phyloP scores from a whole-genome alignment of 2,329 filamentous ascomycete genomes.

The Stemphylium lycopersici region DNA sequence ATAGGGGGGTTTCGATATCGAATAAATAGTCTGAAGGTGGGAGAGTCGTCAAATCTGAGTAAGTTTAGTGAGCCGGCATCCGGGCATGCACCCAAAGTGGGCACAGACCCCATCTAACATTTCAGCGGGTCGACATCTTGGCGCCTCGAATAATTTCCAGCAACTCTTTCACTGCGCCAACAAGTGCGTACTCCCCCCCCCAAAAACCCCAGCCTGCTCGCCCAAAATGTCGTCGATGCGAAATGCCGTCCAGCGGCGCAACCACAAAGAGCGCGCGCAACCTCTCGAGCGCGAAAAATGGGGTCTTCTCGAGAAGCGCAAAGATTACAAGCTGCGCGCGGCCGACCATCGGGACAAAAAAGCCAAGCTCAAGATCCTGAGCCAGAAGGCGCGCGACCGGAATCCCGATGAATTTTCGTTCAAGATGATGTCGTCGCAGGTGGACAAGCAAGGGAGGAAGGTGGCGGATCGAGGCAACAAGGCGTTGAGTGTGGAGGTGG shows the following conservation, averaged over 20 bases:
- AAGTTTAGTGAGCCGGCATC: background rate
- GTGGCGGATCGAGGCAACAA: constrained; percentile 55
- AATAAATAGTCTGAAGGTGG: too few relatives aligned
- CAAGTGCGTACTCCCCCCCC: background rate
- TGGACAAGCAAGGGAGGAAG: constrained; percentile 53
- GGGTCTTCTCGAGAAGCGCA: constrained; percentile 95
- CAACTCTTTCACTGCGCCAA: background rate
- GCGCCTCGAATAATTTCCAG: constrained; percentile 12
- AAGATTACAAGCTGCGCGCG: constrained; percentile 73
- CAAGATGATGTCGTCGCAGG: constrained; percentile 63
- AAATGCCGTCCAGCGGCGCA: constrained; percentile 68
- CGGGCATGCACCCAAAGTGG: too few relatives aligned
- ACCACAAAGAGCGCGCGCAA: constrained; percentile 90
- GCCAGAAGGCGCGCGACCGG: constrained; percentile 64
- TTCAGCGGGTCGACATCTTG: constrained; percentile 6
- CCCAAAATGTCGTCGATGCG: constrained; percentile 42
- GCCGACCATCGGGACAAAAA: constrained; percentile 69
- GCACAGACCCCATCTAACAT: background rate
- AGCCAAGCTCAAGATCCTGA: constrained; percentile 63
- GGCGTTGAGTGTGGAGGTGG: constrained; percentile 61
- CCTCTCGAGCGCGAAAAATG: constrained; percentile 82
- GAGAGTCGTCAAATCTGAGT: background rate
- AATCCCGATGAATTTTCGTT: constrained; percentile 73
- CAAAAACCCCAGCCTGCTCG: background rate
- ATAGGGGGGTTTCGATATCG: too few relatives aligned